A percentile compares a stretch with the other conserved stretches of the same genome.
These are phyloP conservation scores for Beta lomatogona DNA, from an alignment of 179 eudicot genomes.

Conservation along the genomic window DNA sequence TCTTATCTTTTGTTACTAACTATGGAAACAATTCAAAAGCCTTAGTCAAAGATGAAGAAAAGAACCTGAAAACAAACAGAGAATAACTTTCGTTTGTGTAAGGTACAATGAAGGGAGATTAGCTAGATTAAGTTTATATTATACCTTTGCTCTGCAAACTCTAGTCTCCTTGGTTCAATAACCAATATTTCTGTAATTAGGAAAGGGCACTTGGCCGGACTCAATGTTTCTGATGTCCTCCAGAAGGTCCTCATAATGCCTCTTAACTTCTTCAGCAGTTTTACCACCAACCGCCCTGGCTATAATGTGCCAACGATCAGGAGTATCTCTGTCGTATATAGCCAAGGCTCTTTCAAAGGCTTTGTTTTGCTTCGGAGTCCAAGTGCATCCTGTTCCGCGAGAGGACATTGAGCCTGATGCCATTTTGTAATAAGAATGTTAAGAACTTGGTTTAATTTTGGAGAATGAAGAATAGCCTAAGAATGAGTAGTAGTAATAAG, in stretches of 20 bases:
- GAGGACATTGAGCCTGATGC: conserved; percentile 41
- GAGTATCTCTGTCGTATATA: conserved; percentile 73
- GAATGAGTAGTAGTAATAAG: conserved; percentile 7
- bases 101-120: not conserved
- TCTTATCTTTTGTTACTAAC: conserved; percentile 12
- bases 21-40: conserved; percentile 2
- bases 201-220: conserved; percentile 53
- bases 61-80: conserved; percentile 18
- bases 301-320: conserved; percentile 85
- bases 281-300: conserved; percentile 84
- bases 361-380: conserved; percentile 89
- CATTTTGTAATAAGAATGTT: conserved; percentile 21
- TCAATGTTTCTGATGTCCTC: conserved; percentile 77
- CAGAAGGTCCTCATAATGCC: conserved; percentile 69
- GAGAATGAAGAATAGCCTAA: conserved; percentile 7
- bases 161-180: conserved; percentile 29
- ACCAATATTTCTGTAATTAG: conserved; percentile 37
- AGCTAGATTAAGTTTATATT: not conserved
- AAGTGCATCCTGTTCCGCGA: conserved; percentile 34
- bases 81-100: conserved; percentile 1
- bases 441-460: not conserved
- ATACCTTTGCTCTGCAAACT: conserved; percentile 53
- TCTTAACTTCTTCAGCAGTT: conserved; percentile 72
- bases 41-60: conserved; percentile 7
- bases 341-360: conserved; percentile 91